Evolutionary conservation across 2,329 filamentous ascomycete genomes (phyloP).

Genomic region (Hymenotorrendiella dingleyae): DNA sequence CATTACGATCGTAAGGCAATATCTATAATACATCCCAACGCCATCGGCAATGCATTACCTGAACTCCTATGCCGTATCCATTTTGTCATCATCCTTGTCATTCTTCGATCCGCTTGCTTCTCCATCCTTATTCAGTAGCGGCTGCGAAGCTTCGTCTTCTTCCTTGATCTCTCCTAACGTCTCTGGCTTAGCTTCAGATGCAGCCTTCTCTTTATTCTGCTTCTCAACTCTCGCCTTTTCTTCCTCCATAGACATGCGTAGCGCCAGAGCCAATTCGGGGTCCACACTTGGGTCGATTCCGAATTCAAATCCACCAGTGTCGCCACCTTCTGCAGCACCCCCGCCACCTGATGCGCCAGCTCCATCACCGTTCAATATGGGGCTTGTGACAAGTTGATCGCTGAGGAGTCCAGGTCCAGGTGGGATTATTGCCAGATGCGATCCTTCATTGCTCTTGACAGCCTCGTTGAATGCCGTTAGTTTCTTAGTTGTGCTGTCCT

Average conservation of each 20-base stretch:
- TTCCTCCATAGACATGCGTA: slow-evolving; percentile 97
- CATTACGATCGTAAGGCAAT: no score
- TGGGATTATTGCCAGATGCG: slow-evolving; percentile 82
- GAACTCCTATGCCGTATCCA: slow-evolving; percentile 71
- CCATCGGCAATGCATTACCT: slow-evolving; percentile 27
- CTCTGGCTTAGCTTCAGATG: slow-evolving; percentile 64
- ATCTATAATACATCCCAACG: slow-evolving; percentile 33
- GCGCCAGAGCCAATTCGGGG: slow-evolving; percentile 85
- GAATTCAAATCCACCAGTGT: slow-evolving; percentile 67
- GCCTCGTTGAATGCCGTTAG: slow-evolving; percentile 89
- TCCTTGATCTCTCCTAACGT: slow-evolving; percentile 78
- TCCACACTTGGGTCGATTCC: slow-evolving; percentile 88
- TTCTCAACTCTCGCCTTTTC: slow-evolving; percentile 92
- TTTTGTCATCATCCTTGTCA: slow-evolving; percentile 62
- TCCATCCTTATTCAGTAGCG: slow-evolving; percentile 57
- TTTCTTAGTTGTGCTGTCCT: slow-evolving; percentile 87
- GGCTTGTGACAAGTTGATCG: slow-evolving; percentile 82
- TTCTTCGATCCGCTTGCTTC: slow-evolving; percentile 49
- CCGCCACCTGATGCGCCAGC: slow-evolving; percentile 51
- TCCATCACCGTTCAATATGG: slow-evolving; percentile 81
- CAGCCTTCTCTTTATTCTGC: slow-evolving; percentile 69
- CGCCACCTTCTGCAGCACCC: slow-evolving; percentile 45
- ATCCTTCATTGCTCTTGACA: slow-evolving; percentile 87
- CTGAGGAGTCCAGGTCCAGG: slow-evolving; percentile 89
- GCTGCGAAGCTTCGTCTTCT: slow-evolving; percentile 62